phyloP scores from a whole-genome alignment of 2,329 filamentous ascomycete genomes.

The Calonectria naviculata region DNA sequence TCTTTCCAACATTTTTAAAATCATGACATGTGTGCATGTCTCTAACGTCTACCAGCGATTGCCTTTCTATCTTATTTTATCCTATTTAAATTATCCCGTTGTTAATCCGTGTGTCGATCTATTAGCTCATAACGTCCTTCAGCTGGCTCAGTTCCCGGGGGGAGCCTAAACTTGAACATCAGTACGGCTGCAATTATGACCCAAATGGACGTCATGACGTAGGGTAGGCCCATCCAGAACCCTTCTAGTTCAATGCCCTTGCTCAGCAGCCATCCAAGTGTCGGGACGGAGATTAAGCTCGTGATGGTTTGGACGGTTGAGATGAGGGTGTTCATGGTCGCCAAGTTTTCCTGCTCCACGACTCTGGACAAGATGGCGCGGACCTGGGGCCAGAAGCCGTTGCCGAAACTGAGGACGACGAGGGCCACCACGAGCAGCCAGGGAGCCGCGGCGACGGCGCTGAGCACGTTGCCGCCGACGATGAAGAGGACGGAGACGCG shows the following conservation, averaged over 20 bases:
- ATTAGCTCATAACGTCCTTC: not conserved
- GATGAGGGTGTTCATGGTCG: slow-evolving; percentile 64
- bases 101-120: not conserved
- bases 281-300: slow-evolving; percentile 56
- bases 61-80: not conserved
- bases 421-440: slow-evolving; percentile 52
- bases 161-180: slow-evolving; percentile 43
- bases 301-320: slow-evolving; percentile 61
- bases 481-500: slow-evolving; percentile 47
- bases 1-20: not conserved
- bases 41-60: not conserved
- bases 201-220: slow-evolving; percentile 47
- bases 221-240: slow-evolving; percentile 61
- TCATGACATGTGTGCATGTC: not conserved
- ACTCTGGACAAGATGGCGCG: slow-evolving; percentile 63
- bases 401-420: slow-evolving; percentile 57
- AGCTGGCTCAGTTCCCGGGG: slow-evolving; percentile 6
- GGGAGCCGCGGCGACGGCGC: slow-evolving; percentile 49
- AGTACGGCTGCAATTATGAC: slow-evolving; percentile 42
- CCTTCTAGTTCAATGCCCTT: slow-evolving; percentile 58
- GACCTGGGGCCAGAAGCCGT: slow-evolving; percentile 54
- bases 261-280: slow-evolving; percentile 58
- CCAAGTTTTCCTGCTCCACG: slow-evolving; percentile 64
- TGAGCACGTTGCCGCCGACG: slow-evolving; percentile 48
- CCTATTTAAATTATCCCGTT: not conserved